Percentiles rank a stretch among this genome's conserved stretches.
These are phyloP conservation scores for Lichenothelia convexa DNA, from an alignment of 495 filamentous ascomycete genomes.

Conservation along the genomic window DNA sequence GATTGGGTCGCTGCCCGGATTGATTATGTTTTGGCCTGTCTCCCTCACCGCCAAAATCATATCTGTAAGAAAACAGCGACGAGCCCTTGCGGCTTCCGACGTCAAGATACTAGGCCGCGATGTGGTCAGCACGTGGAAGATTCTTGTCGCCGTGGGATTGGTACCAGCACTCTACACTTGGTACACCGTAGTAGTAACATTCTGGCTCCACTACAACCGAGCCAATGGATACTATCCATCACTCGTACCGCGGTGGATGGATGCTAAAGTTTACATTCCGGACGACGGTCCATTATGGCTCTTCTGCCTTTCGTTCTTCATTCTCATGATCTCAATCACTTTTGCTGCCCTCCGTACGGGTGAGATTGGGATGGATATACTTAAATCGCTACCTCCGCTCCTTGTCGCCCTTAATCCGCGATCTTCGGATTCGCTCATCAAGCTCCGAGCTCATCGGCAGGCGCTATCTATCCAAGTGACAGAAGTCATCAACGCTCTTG, in stretches of 20 bases:
- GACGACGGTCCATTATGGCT: conserved; percentile 63
- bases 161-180: conserved; percentile 70
- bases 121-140: conserved; percentile 97
- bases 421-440: conserved; percentile 64
- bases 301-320: conserved; percentile 50
- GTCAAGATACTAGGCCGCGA: conserved; percentile 93
- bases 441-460: conserved; percentile 54
- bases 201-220: conserved; percentile 66
- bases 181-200: conserved; percentile 56
- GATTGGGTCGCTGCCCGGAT: conserved; percentile 68
- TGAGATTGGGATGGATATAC: conserved; percentile 93
- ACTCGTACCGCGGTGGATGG: too few relatives aligned
- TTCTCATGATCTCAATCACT: conserved; percentile 73
- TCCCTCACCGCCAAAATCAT: conserved; percentile 80
- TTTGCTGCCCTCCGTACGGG: conserved; percentile 91
- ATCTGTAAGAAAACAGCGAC: conserved; percentile 73
- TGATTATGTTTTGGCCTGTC: conserved; percentile 75
- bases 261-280: conserved; percentile 58
- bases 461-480: conserved; percentile 68
- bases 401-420: conserved; percentile 70
- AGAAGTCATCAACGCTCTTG: conserved; percentile 81
- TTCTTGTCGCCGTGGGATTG: conserved; percentile 78
- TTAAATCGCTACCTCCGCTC: conserved; percentile 84
- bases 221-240: too few relatives aligned
- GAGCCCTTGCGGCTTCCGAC: conserved; percentile 76